Evolutionary conservation across 1,139 yeast species (phyloP), one percentile per base, ranked within the genome.

Genomic region (Yamadazyma songkhlaensis): DNA sequence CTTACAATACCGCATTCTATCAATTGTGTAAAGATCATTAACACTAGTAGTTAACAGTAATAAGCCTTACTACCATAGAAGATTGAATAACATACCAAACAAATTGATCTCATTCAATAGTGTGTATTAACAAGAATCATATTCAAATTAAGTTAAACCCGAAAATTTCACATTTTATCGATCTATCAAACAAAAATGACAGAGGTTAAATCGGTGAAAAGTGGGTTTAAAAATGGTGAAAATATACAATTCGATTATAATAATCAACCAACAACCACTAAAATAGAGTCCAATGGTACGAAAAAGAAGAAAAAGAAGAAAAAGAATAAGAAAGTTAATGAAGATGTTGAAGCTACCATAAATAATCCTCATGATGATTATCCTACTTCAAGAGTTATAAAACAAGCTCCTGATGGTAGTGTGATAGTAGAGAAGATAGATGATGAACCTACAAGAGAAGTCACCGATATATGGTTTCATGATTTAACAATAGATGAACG

Each of bases 341-440:
- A 13, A 11, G 32, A 32, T 9, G 27, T 31, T 4, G 62, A 63
- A 38, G 81, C 77, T 9, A 71, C 76, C 33, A 50, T 79, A 35
- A 75, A 74, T 54, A 68, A 79, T 44, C 79, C 82, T 3, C 72
- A 74, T 11, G 74, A 72, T 11, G 87, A 81, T 11, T 84, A 84
- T 54, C 94, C 94, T 1, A 71, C 78, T 5, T 81, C 88, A 2
- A 57, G 94, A 42, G 81, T 84, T 2, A 80, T 84, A 46, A 83
- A 81, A 51, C 84, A 81, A 54, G 84, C 79, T 1, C 74, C 84
- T 3, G 81, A 83, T 54, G 94, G 92, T 3, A 85, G 82, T 50
- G 85, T 84, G 21, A 72, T 84, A 44, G 85, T 85, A 39, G 74
- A 78, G 46, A 65, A 77, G 44, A 51, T 77, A 46, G 25, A 26